phyloP scores from a whole-genome alignment of 345 rosid genomes.

The Turritis glabra region DNA sequence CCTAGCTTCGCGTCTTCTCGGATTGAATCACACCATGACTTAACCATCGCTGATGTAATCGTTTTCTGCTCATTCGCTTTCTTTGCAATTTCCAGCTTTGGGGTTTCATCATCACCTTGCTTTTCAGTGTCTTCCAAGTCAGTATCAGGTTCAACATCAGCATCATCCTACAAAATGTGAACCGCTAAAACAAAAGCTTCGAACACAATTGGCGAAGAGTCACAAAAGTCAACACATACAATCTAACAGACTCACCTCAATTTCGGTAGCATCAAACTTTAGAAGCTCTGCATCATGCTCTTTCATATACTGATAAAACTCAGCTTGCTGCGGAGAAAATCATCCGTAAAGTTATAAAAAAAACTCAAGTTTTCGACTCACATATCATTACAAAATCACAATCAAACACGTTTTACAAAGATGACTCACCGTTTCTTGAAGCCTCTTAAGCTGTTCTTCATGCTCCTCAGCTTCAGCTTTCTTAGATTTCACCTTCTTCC shows the following conservation, averaged over 20 bases:
- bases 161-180: constrained; percentile 40
- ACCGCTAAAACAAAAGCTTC: constrained; percentile 15
- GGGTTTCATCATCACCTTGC: constrained; percentile 42
- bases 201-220: not conserved
- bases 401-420: not conserved
- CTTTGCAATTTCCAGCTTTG: constrained; percentile 29
- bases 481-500: constrained; percentile 41
- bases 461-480: constrained; percentile 65
- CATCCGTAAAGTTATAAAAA: not conserved
- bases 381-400: not conserved
- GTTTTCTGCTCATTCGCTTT: constrained; percentile 52
- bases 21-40: constrained; percentile 71
- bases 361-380: not conserved
- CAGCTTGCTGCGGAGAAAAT: constrained; percentile 68
- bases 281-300: constrained; percentile 77
- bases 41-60: constrained; percentile 72
- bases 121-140: constrained; percentile 51
- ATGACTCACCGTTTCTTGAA: constrained; percentile 58
- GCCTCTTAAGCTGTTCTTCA: constrained; percentile 69
- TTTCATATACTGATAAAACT: constrained; percentile 75
- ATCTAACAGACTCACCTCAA: constrained; percentile 53
- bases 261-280: constrained; percentile 68
- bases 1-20: constrained; percentile 60
- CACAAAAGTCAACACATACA: not conserved
- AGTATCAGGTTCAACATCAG: constrained; percentile 46